Percentiles rank a stretch among this genome's conserved stretches.
phyloP scores from a whole-genome alignment of 192 early-diverging fungal species.

The Mortierella claussenii region DNA sequence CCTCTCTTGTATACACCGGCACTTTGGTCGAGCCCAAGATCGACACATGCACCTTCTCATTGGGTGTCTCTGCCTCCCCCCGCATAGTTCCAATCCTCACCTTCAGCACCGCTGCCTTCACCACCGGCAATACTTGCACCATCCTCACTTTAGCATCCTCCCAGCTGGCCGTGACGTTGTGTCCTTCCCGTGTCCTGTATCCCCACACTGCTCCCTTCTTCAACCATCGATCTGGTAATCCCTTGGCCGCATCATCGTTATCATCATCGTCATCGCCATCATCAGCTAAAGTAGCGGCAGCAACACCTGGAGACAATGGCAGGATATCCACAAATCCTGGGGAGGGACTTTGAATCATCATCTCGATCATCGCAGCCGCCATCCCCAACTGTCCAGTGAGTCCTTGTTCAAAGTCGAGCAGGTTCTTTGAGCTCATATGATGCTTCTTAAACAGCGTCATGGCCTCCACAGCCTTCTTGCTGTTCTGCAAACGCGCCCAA shows the following conservation, averaged over 20 bases:
- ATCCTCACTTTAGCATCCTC: constrained; percentile 5
- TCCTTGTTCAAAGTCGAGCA: constrained; percentile 31
- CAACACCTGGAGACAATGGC: no score
- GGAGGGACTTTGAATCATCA: constrained; percentile 31
- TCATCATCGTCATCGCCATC: no score
- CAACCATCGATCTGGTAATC: constrained; percentile 31
- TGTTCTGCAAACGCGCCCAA: constrained; percentile 34
- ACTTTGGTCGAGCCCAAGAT: constrained; percentile 13
- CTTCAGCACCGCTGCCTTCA: constrained; percentile 8
- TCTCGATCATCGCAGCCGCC: constrained; percentile 39
- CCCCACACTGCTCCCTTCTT: constrained; percentile 14
- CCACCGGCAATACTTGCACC: constrained; percentile 7
- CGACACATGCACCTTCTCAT: constrained; percentile 21
- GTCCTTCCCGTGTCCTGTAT: constrained; percentile 34
- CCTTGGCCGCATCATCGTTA: neutral
- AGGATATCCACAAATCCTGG: constrained; percentile 24
- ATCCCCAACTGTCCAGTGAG: constrained; percentile 27
- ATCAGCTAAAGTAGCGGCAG: no score
- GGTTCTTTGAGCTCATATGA: constrained; percentile 7
- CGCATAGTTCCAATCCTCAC: constrained; percentile 17
- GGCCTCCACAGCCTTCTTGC: neutral
- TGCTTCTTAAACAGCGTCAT: constrained; percentile 19
- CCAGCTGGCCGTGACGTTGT: constrained; percentile 17
- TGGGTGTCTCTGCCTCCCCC: constrained; percentile 14
- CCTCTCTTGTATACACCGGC: constrained; percentile 3